Percentiles rank a stretch among this genome's conserved stretches.
phyloP scores from a whole-genome alignment of 768 basidiomycete genomes.

The Leccinum subgranulosum region DNA sequence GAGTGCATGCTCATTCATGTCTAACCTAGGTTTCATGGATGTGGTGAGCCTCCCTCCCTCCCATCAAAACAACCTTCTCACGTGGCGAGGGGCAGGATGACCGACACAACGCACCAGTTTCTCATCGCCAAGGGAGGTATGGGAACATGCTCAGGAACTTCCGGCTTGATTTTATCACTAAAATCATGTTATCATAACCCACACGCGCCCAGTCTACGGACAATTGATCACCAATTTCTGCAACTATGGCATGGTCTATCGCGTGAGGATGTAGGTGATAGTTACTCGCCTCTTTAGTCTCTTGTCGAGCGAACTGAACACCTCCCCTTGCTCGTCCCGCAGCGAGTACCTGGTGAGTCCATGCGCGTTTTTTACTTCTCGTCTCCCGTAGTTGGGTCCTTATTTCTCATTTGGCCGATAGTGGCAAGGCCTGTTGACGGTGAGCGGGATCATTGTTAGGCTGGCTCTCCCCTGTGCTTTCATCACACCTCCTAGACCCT shows the following conservation, averaged over 20 bases:
- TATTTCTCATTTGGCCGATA: not conserved
- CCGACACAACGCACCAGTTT: slow-evolving; percentile 15
- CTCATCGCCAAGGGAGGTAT: slow-evolving; percentile 18
- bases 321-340: not conserved
- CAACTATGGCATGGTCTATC: slow-evolving; percentile 6
- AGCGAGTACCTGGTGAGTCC: slow-evolving; percentile 17
- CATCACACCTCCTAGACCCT: not conserved
- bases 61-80: not conserved
- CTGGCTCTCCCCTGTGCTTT: too few species aligned
- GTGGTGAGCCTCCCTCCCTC: slow-evolving; percentile 4
- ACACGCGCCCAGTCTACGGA: slow-evolving; percentile 6
- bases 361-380: not conserved
- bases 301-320: not conserved
- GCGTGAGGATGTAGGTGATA: slow-evolving; percentile 11
- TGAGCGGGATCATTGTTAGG: not conserved
- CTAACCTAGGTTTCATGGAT: slow-evolving; percentile 15
- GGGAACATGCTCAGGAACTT: not conserved
- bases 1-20: not conserved
- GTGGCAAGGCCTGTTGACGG: slow-evolving; percentile 23
- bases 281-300: not conserved
- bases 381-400: not conserved
- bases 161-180: not conserved
- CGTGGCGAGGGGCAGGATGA: slow-evolving; percentile 5
- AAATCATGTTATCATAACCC: not conserved
- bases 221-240: slow-evolving; percentile 14